phyloP scores from a whole-genome alignment of 148 eudicot species.

The Tetragonia tetragonoides region DNA sequence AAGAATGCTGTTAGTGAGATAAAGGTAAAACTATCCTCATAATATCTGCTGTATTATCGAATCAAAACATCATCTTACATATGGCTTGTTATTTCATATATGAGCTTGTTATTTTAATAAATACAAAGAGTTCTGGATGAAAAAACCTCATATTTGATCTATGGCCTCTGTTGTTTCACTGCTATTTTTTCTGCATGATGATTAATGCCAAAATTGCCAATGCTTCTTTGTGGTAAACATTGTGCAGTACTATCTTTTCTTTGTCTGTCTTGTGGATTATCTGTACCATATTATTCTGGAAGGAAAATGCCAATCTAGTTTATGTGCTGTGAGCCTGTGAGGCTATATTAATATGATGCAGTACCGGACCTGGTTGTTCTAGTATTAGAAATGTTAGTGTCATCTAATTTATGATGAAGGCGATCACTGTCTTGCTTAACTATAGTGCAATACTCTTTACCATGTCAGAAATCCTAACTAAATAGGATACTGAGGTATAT shows the following conservation, averaged over 20 bases:
- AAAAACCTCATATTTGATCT: background rate
- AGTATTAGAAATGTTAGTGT: background rate
- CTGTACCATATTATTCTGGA: background rate
- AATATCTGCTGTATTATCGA: background rate
- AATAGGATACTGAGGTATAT: background rate
- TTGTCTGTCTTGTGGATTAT: background rate
- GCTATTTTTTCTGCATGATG: background rate
- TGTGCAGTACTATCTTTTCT: background rate
- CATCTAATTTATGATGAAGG: background rate
- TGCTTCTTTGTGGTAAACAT: background rate
- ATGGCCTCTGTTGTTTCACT: background rate
- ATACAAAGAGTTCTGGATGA: background rate
- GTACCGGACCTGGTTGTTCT: no score
- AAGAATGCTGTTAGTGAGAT: conserved; percentile 90
- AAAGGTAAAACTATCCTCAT: conserved; percentile 57
- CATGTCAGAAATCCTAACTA: conserved; percentile 5
- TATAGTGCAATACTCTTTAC: background rate
- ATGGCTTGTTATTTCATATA: background rate
- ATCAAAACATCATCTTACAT: background rate
- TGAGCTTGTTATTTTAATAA: no score
- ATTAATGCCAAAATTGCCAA: background rate
- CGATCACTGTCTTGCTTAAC: background rate
- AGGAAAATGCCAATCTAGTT: background rate
- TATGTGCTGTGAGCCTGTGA: background rate
- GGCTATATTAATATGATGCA: background rate